A percentile compares a stretch with the other conserved stretches of the same genome.
Evolutionary conservation across 2,329 filamentous ascomycete genomes (phyloP).

Genomic region (Colletotrichum limetticola): DNA sequence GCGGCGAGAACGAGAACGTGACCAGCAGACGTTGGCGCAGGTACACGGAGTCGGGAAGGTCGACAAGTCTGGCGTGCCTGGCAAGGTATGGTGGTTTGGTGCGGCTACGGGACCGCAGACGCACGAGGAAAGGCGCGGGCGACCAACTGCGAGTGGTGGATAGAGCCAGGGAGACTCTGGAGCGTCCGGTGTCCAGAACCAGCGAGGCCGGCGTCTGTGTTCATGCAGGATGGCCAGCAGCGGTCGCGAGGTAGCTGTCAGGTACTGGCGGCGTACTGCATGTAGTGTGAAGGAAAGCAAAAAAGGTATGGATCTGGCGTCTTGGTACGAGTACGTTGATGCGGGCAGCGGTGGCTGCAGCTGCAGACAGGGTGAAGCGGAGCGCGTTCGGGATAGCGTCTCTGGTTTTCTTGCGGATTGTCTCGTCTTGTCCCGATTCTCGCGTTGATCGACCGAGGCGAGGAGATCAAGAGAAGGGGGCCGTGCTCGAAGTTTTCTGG

Average conservation of each 20-base stretch:
- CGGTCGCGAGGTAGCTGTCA: not conserved
- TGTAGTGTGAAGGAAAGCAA: not conserved
- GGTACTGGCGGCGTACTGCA: not conserved
- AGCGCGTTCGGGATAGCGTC: constrained; percentile 18
- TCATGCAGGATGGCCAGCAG: not conserved
- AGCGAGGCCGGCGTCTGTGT: not conserved
- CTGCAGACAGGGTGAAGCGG: constrained; percentile 11
- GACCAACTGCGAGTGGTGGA: not conserved
- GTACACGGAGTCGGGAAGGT: constrained; percentile 9
- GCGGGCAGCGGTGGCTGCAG: not conserved
- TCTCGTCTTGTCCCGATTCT: constrained; percentile 31
- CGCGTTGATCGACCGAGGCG: constrained; percentile 25
- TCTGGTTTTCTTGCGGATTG: constrained; percentile 6
- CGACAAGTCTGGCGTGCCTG: not conserved
- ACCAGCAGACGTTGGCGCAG: not conserved
- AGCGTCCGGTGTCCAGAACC: constrained; percentile 28
- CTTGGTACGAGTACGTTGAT: not conserved
- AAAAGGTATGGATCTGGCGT: constrained; percentile 1
- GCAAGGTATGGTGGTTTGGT: too few species aligned
- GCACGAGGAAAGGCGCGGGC: not conserved
- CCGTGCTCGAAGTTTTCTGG: constrained; percentile 15
- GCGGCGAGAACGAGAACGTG: not conserved
- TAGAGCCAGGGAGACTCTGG: constrained; percentile 64
- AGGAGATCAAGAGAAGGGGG: constrained; percentile 17
- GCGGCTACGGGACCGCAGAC: not conserved